A percentile compares a stretch with the other conserved stretches of the same genome.
Evolutionary conservation across 2,329 filamentous ascomycete species (phyloP).

Genomic region (Beauveria sp.): DNA sequence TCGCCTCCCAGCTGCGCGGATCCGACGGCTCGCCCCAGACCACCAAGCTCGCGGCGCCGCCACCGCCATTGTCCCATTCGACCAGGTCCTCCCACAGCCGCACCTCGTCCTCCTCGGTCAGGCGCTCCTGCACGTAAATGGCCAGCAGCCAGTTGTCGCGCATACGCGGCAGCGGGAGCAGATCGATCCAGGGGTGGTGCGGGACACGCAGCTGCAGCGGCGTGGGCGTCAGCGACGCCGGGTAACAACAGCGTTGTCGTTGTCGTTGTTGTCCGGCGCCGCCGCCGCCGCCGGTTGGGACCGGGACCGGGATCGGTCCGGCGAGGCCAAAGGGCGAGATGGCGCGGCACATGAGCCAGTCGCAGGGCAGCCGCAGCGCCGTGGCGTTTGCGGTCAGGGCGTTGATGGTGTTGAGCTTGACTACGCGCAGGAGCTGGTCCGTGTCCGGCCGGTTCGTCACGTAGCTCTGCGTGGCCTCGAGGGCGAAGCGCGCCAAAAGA

Average conservation of each 20-base stretch:
- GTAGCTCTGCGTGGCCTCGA: neutral
- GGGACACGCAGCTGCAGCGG: slow-evolving; percentile 2
- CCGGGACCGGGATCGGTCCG: neutral
- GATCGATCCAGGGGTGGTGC: slow-evolving; percentile 31
- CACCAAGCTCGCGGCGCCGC: slow-evolving; percentile 16
- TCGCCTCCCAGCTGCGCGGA: slow-evolving; percentile 38
- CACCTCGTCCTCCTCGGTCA: neutral
- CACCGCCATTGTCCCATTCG: neutral
- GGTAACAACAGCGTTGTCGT: neutral
- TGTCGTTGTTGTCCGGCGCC: neutral
- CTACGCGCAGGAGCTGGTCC: neutral
- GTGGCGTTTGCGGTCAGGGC: neutral
- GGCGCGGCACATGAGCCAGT: neutral
- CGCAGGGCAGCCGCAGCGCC: neutral
- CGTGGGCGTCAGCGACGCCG: slow-evolving; percentile 7
- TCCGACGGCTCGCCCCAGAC: slow-evolving; percentile 44
- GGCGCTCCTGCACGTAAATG: neutral
- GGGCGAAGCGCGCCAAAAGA: neutral
- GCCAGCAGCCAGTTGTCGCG: slow-evolving; percentile 25
- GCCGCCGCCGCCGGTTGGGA: neutral
- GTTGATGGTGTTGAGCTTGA: neutral
- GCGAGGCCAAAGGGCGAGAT: neutral
- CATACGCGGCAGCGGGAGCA: slow-evolving; percentile 27
- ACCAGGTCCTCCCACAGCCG: neutral
- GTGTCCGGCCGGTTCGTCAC: neutral